Percentiles rank a stretch among this genome's conserved stretches.
phyloP scores from a whole-genome alignment of 2,329 filamentous ascomycete genomes.

The Pleurostoma richardsiae region DNA sequence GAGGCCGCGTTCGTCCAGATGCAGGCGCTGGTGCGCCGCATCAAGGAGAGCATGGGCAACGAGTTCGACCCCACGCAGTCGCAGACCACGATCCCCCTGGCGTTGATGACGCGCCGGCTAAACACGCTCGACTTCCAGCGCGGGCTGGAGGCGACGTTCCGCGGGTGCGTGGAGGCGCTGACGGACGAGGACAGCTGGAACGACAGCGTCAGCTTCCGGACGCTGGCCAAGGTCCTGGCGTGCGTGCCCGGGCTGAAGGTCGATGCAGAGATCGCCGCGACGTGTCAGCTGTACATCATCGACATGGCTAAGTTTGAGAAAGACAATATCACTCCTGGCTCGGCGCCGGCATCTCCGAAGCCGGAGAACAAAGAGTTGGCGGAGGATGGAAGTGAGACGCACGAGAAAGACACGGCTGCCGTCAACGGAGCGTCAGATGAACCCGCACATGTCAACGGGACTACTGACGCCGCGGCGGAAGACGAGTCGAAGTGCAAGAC shows the following conservation, averaged over 20 bases:
- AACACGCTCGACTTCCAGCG: constrained; percentile 10
- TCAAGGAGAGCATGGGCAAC: background rate
- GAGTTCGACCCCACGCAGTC: background rate
- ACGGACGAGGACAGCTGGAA: constrained; percentile 12
- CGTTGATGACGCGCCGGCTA: constrained; percentile 11
- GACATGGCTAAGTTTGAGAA: background rate
- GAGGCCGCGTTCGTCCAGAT: background rate
- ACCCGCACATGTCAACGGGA: no score
- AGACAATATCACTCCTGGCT: no score
- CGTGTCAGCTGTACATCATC: constrained; percentile 9
- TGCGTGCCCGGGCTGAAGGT: constrained; percentile 10
- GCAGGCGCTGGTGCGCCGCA: background rate
- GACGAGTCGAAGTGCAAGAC: no score
- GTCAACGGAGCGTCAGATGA: no score
- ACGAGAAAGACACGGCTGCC: no score
- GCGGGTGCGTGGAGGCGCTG: constrained; percentile 7
- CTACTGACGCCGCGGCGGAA: no score
- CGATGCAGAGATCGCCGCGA: constrained; percentile 12
- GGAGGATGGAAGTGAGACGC: no score
- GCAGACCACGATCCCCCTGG: constrained; percentile 7
- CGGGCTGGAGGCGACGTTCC: constrained; percentile 9
- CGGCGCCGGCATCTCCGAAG: no score
- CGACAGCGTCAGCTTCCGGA: constrained; percentile 9
- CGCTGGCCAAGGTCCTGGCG: constrained; percentile 11
- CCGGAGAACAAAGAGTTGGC: no score